phyloP scores from a whole-genome alignment of 805 yeast genomes.

The Millerozyma acaciae region DNA sequence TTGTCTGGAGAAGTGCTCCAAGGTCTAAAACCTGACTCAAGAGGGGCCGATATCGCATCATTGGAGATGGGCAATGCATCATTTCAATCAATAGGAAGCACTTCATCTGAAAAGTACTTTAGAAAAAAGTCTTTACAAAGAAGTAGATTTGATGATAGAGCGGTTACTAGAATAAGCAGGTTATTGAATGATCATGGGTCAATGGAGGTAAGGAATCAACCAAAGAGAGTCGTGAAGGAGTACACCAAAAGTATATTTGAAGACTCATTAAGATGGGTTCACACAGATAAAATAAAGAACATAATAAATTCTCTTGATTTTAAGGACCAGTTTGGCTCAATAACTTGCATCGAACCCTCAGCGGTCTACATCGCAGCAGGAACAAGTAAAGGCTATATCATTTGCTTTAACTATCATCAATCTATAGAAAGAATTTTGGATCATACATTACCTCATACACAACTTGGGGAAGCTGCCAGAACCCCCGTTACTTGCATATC shows the following conservation, averaged over 20 bases:
- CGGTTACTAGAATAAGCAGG: slow-evolving; percentile 27
- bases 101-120: no score
- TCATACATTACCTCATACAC: slow-evolving; percentile 18
- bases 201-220: neutral
- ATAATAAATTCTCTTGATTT: slow-evolving; percentile 21
- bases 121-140: slow-evolving; percentile 12
- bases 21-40: no score
- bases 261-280: slow-evolving; percentile 23
- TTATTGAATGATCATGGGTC: slow-evolving; percentile 13
- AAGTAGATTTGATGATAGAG: slow-evolving; percentile 35
- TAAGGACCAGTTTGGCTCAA: slow-evolving; percentile 18
- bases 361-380: slow-evolving; percentile 55
- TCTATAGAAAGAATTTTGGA: slow-evolving; percentile 44
- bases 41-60: no score
- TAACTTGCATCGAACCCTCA: slow-evolving; percentile 20
- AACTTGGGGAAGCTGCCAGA: slow-evolving; percentile 2
- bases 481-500: slow-evolving; percentile 48
- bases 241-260: neutral
- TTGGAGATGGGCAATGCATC: no score
- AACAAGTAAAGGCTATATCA: slow-evolving; percentile 60
- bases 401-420: slow-evolving; percentile 71
- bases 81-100: no score
- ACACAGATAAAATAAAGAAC: slow-evolving; percentile 16
- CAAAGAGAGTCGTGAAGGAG: neutral
- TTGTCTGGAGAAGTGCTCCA: no score